phyloP scores from a whole-genome alignment of 352 stramenopile genomes.

The Phytophthora idaei region DNA sequence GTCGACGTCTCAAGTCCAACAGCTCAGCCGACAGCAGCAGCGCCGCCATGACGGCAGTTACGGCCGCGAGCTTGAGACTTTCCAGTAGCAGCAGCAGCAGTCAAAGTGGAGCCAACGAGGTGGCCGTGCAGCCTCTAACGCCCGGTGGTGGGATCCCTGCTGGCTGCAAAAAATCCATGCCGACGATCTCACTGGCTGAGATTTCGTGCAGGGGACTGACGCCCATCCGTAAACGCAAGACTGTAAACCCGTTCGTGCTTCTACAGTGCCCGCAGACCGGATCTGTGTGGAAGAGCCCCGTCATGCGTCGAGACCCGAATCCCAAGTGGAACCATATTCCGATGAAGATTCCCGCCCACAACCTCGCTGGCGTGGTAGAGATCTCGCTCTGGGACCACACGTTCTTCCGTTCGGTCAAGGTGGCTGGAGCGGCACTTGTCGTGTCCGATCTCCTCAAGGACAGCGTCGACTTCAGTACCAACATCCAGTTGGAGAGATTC shows the following conservation, averaged over 20 bases:
- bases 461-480: slow-evolving; percentile 43
- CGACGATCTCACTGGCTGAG: slow-evolving; percentile 33
- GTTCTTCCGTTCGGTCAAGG: slow-evolving; percentile 65
- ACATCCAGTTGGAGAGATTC: slow-evolving; percentile 57
- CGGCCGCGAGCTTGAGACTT: slow-evolving; percentile 28
- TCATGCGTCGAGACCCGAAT: slow-evolving; percentile 45
- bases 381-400: slow-evolving; percentile 73
- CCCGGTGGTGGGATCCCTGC: neutral
- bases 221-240: slow-evolving; percentile 61
- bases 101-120: slow-evolving; percentile 35
- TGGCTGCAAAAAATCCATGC: slow-evolving; percentile 12
- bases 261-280: slow-evolving; percentile 40
- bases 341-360: slow-evolving; percentile 43
- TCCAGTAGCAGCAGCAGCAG: slow-evolving; percentile 45
- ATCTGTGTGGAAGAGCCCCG: slow-evolving; percentile 52
- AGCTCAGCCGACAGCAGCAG: slow-evolving; percentile 33
- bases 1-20: slow-evolving; percentile 35
- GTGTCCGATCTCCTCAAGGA: slow-evolving; percentile 50
- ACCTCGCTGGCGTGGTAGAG: slow-evolving; percentile 46
- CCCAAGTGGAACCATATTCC: slow-evolving; percentile 51
- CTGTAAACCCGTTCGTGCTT: slow-evolving; percentile 62
- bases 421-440: slow-evolving; percentile 52
- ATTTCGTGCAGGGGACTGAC: slow-evolving; percentile 46
- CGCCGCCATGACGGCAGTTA: slow-evolving; percentile 26
- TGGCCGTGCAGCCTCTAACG: slow-evolving; percentile 25